A percentile compares a stretch with the other conserved stretches of the same genome.
phyloP scores from a whole-genome alignment of 2,329 filamentous ascomycete species.

The Pestalotiopsis fici region DNA sequence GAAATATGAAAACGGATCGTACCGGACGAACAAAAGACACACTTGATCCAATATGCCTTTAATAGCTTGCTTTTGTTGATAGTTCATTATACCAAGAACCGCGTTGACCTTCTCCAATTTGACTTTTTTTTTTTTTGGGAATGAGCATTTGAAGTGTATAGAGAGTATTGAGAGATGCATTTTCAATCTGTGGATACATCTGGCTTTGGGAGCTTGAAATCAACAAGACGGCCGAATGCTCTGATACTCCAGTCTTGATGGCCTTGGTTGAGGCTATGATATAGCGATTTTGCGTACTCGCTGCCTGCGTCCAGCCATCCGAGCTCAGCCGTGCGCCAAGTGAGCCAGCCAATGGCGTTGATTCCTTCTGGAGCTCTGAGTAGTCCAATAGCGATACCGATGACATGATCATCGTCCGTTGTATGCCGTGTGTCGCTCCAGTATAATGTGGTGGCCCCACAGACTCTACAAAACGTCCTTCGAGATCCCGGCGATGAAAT shows the following conservation, averaged over 20 bases:
- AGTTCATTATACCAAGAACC: background rate
- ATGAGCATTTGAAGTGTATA: background rate
- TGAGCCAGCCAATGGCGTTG: slow-evolving; percentile 46
- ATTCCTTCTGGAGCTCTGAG: slow-evolving; percentile 44
- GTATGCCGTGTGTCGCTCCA: slow-evolving; percentile 26
- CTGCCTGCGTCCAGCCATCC: slow-evolving; percentile 31
- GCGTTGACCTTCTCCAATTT: background rate
- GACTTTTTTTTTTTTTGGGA: background rate
- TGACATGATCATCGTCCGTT: slow-evolving; percentile 31
- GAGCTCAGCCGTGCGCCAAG: slow-evolving; percentile 41
- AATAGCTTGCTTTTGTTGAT: background rate
- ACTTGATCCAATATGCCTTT: background rate
- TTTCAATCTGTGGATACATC: background rate
- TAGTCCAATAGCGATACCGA: slow-evolving; percentile 44
- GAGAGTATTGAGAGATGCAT: background rate
- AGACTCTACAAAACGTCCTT: slow-evolving; percentile 45
- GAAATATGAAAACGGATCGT: background rate
- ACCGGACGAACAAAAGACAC: background rate
- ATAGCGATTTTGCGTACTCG: slow-evolving; percentile 21
- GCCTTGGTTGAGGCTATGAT: slow-evolving; percentile 25
- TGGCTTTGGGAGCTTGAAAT: slow-evolving; percentile 9
- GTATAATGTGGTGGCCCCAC: slow-evolving; percentile 46
- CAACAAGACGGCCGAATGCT: slow-evolving; percentile 29
- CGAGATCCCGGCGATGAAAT: slow-evolving; percentile 36
- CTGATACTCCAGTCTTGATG: slow-evolving; percentile 38